Conservation (phyloP, 2,329 filamentous ascomycete species). For the Microcera coccophila region DNA sequence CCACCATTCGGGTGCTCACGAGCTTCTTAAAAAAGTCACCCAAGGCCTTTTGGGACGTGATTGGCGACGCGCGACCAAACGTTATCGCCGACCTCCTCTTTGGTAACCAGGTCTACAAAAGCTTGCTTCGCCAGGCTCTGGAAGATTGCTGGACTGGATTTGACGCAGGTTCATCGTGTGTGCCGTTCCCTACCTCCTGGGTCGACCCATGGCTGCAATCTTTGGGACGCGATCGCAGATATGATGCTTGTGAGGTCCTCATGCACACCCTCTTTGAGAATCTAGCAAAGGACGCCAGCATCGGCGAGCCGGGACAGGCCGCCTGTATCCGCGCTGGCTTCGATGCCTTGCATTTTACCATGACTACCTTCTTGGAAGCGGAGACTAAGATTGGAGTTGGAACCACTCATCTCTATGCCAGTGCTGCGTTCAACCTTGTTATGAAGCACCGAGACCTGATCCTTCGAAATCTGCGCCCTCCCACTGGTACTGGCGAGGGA, state of each 20-base stretch:
- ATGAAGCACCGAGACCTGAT: slow-evolving; percentile 61
- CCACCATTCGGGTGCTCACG: slow-evolving; percentile 67
- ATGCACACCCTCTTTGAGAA: slow-evolving; percentile 69
- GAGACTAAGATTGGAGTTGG: slow-evolving; percentile 43
- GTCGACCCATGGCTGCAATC: slow-evolving; percentile 73
- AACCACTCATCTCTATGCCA: slow-evolving; percentile 58
- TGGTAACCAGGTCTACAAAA: slow-evolving; percentile 62
- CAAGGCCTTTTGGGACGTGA: slow-evolving; percentile 81
- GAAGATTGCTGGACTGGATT: slow-evolving; percentile 38
- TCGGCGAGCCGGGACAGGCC: slow-evolving; percentile 55
- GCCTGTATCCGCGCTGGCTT: slow-evolving; percentile 63
- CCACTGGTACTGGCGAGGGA: slow-evolving; percentile 28
- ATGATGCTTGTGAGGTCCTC: slow-evolving; percentile 76
- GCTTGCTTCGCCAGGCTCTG: slow-evolving; percentile 59
- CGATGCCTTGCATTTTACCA: slow-evolving; percentile 54
- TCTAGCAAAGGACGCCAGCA: slow-evolving; percentile 51
- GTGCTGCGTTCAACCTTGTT: slow-evolving; percentile 62
- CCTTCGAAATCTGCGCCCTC: slow-evolving; percentile 33
- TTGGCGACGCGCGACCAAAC: slow-evolving; percentile 74
- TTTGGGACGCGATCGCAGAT: slow-evolving; percentile 69
- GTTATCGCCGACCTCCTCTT: slow-evolving; percentile 83
- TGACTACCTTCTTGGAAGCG: slow-evolving; percentile 52
- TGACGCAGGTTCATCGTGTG: slow-evolving; percentile 45
- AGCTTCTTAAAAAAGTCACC: slow-evolving; percentile 71
- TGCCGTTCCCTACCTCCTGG: slow-evolving; percentile 71